Evolutionary conservation across 805 yeast species (phyloP).

Genomic region (Torulaspora gathmanii): DNA sequence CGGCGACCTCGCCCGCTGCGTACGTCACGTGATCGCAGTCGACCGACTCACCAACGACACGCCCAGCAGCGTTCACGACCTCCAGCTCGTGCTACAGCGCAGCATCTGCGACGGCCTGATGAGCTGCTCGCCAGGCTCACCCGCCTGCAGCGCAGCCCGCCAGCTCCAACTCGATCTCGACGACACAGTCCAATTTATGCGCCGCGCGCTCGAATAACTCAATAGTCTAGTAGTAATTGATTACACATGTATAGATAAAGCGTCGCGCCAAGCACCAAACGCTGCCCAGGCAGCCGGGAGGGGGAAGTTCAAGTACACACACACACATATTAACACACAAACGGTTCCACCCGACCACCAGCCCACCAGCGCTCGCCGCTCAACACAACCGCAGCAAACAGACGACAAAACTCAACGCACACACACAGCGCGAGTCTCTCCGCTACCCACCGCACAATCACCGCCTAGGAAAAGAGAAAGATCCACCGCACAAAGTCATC

Average conservation of each 20-base stretch:
- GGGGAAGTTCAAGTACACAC: not conserved
- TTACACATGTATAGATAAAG: not conserved
- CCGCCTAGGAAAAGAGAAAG: not conserved
- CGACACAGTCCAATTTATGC: slow-evolving; percentile 35
- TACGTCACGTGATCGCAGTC: slow-evolving; percentile 17
- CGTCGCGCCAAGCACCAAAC: not conserved
- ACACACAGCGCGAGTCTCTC: not conserved
- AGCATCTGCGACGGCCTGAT: slow-evolving; percentile 32
- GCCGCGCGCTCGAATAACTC: slow-evolving; percentile 31
- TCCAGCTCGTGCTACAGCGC: slow-evolving; percentile 32
- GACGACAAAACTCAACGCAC: too few relatives aligned
- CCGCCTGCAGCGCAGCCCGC: slow-evolving; percentile 25
- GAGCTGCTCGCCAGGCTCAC: slow-evolving; percentile 22
- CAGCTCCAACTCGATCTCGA: slow-evolving; percentile 33
- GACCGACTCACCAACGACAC: slow-evolving; percentile 26
- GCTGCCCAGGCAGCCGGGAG: not conserved
- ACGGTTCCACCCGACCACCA: not conserved
- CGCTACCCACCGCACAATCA: not conserved
- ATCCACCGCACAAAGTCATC: slow-evolving; percentile 5
- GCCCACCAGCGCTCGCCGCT: too few relatives aligned
- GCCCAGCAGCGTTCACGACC: slow-evolving; percentile 31
- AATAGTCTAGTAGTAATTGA: not conserved
- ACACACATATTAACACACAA: not conserved
- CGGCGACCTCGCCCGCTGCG: slow-evolving; percentile 4
- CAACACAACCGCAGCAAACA: too few relatives aligned